These are phyloP conservation scores for Silene coronaria DNA, from an alignment of 179 eudicot genomes.

Conservation along the genomic window DNA sequence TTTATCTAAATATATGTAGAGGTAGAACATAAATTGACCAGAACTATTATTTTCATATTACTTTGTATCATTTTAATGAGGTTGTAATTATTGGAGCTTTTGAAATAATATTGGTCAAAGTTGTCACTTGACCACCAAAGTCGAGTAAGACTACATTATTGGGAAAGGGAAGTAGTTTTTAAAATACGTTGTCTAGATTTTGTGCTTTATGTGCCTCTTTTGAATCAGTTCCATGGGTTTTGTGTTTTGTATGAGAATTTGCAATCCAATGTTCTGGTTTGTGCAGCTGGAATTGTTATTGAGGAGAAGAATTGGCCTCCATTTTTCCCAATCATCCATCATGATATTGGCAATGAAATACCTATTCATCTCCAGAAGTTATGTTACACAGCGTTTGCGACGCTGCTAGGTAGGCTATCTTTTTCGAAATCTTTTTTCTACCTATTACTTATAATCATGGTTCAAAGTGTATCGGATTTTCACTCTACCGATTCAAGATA, in stretches of 20 bases:
- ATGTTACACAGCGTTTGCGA: slow-evolving; percentile 78
- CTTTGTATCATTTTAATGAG: too few relatives aligned
- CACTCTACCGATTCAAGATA: too few relatives aligned
- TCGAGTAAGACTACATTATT: too few relatives aligned
- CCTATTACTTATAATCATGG: background rate
- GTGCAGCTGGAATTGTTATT: slow-evolving; percentile 83
- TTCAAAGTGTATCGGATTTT: too few relatives aligned
- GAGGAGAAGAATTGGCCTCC: slow-evolving; percentile 98
- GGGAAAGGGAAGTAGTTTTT: too few relatives aligned
- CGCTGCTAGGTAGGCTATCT: slow-evolving; percentile 58
- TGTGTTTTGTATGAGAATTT: background rate
- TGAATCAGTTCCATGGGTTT: background rate
- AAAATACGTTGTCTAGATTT: background rate
- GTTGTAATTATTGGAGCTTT: too few relatives aligned
- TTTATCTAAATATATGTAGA: too few relatives aligned
- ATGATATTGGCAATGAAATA: slow-evolving; percentile 88
- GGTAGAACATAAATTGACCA: too few relatives aligned
- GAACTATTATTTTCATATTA: too few relatives aligned
- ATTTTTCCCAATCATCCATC: slow-evolving; percentile 87
- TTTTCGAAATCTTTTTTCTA: background rate
- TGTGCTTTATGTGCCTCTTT: slow-evolving; percentile 7
- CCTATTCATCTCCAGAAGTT: slow-evolving; percentile 85
- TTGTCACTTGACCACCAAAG: too few relatives aligned
- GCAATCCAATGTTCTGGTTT: background rate
- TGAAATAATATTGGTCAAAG: too few relatives aligned